Percentiles rank a stretch among this genome's conserved stretches.
phyloP scores from a whole-genome alignment of 805 yeast species.

The Wickerhamomyces kurtzmanii region DNA sequence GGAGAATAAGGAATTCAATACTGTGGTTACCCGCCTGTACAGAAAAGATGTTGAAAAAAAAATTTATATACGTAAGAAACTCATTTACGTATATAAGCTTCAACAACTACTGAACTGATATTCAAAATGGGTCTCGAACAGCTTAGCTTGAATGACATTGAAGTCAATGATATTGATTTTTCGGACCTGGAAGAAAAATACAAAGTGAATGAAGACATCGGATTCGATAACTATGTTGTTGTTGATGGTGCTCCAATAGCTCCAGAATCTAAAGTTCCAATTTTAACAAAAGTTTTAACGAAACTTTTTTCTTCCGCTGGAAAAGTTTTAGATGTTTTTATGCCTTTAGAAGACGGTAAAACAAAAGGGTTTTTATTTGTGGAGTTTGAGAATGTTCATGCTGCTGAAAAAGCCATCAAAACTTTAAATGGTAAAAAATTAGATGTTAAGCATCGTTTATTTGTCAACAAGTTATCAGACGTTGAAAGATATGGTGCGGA shows the following conservation, averaged over 20 bases:
- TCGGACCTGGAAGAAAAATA: constrained; percentile 77
- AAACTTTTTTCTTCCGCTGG: constrained; percentile 77
- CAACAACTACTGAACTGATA: too few species aligned
- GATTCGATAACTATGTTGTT: constrained; percentile 70
- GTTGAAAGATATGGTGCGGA: constrained; percentile 68
- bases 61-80: too few species aligned
- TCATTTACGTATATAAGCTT: too few species aligned
- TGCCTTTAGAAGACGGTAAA: constrained; percentile 74
- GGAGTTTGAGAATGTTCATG: constrained; percentile 58
- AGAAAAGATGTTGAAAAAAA: too few species aligned
- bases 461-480: constrained; percentile 75
- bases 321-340: constrained; percentile 62
- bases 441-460: constrained; percentile 86
- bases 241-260: constrained; percentile 96
- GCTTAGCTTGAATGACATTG: constrained; percentile 33
- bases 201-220: constrained; percentile 47
- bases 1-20: too few species aligned
- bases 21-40: too few species aligned
- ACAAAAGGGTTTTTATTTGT: constrained; percentile 84
- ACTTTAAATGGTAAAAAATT: constrained; percentile 81
- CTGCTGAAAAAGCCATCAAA: constrained; percentile 73
- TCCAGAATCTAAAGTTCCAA: constrained; percentile 79
- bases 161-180: constrained; percentile 65
- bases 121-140: constrained; percentile 15
- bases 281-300: constrained; percentile 73